Evolutionary conservation across 2,329 filamentous ascomycete species (phyloP).

Genomic region (Hypomyces rosellus): DNA sequence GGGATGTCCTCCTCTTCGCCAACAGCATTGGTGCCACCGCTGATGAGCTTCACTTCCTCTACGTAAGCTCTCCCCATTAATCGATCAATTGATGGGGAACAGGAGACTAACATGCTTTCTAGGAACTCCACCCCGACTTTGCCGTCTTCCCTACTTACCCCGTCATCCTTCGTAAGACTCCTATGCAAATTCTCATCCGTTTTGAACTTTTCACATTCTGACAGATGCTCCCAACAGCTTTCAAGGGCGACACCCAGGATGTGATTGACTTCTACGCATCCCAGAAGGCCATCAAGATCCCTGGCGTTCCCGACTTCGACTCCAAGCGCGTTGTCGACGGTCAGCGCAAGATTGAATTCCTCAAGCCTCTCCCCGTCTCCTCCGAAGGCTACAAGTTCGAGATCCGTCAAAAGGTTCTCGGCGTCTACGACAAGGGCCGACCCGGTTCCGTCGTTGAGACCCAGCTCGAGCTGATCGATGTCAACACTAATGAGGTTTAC

Average conservation of each 20-base stretch:
- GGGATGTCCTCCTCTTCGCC: slow-evolving; percentile 84
- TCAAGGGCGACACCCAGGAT: slow-evolving; percentile 71
- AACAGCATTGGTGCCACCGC: slow-evolving; percentile 77
- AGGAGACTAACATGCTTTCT: slow-evolving; percentile 8
- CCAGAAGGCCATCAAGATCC: slow-evolving; percentile 60
- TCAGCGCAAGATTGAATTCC: slow-evolving; percentile 71
- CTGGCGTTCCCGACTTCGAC: slow-evolving; percentile 71
- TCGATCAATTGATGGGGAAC: neutral
- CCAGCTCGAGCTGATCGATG: slow-evolving; percentile 70
- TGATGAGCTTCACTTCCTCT: slow-evolving; percentile 92
- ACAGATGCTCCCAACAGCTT: slow-evolving; percentile 39
- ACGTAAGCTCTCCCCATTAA: slow-evolving; percentile 44
- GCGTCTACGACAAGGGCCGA: slow-evolving; percentile 86
- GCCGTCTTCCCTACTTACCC: slow-evolving; percentile 85
- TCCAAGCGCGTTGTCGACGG: slow-evolving; percentile 70
- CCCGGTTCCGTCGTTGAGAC: slow-evolving; percentile 76
- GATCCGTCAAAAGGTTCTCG: slow-evolving; percentile 68
- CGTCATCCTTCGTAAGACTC: slow-evolving; percentile 63
- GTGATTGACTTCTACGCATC: slow-evolving; percentile 79
- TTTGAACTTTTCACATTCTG: neutral
- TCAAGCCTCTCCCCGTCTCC: slow-evolving; percentile 66
- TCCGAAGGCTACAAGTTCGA: slow-evolving; percentile 70
- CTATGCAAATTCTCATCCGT: neutral
- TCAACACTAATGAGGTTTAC: slow-evolving; percentile 62
- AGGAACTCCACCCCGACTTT: slow-evolving; percentile 87